These are phyloP conservation scores for Candida silvatica DNA, from an alignment of 805 yeast genomes.

Conservation along the genomic window DNA sequence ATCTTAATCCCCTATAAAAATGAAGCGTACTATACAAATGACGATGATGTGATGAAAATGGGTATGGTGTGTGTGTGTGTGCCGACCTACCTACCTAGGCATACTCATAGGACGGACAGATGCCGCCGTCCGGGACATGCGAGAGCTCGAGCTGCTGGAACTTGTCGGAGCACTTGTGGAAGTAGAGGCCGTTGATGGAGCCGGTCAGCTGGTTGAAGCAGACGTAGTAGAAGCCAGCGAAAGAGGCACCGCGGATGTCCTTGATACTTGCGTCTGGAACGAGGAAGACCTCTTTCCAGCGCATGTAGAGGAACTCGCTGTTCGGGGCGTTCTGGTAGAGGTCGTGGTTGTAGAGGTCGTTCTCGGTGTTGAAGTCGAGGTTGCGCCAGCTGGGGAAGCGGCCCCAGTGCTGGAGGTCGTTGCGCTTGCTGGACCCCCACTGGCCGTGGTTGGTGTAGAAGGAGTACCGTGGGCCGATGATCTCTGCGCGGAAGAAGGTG, in stretches of 20 bases:
- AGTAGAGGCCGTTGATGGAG: constrained; percentile 70
- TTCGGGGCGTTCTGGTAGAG: constrained; percentile 20
- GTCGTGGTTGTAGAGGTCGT: constrained; percentile 19
- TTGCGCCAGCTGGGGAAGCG: constrained; percentile 32
- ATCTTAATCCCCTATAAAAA: too few species aligned
- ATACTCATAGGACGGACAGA: constrained; percentile 23
- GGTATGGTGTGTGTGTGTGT: too few species aligned
- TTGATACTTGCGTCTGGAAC: constrained; percentile 70
- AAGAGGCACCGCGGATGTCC: constrained; percentile 66
- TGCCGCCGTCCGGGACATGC: constrained; percentile 42
- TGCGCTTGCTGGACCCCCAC: constrained; percentile 42
- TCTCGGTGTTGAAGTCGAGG: constrained; percentile 21
- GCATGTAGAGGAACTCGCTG: constrained; percentile 63
- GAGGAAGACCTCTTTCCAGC: constrained; percentile 90
- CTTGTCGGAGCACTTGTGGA: constrained; percentile 70
- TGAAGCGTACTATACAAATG: too few species aligned
- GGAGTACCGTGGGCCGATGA: constrained; percentile 50
- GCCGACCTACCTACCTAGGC: too few species aligned
- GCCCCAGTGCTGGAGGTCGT: constrained; percentile 61
- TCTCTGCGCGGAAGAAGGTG: constrained; percentile 70
- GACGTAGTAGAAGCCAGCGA: constrained; percentile 87
- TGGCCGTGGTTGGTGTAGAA: constrained; percentile 48
- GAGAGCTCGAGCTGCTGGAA: constrained; percentile 68
- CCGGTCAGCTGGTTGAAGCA: constrained; percentile 77
- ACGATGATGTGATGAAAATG: too few species aligned